Base-by-base conservation (phyloP, 169 alveolate species). In the Plasmodium inui region DNA sequence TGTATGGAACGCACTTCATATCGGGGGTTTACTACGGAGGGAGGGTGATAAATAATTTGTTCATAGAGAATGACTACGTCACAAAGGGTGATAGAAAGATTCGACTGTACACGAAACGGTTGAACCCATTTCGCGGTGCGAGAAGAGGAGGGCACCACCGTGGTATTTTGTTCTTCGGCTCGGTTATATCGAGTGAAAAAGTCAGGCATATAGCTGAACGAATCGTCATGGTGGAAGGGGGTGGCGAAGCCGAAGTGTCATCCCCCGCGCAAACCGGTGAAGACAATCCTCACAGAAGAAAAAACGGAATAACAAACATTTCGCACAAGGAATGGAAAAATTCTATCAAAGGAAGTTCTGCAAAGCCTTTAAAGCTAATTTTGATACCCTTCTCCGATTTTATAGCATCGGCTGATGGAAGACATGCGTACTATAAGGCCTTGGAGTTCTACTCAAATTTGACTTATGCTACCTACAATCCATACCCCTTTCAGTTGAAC, bases 1-100 rank as follows among this genome's bases (percentile, higher is more conserved):
- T 93, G 82, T 96, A 86, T 92, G 98, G 98, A 53, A 97, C 98
- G 2, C 98, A 97, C 83, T 88, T 96, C 67, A 93, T 97, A 28
- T 95, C 97, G 34, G 95, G 93, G 26, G 93, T 95, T 7, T 97
- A 97, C 70, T 96, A 95, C 32, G 98, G 98, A 14, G 98, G 98
- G 10, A 96, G 94, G 72, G 94, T 97, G 82, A 95, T 98, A 39
- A 74, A 96, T 83, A 97, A 96, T 80, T 92, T 97, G 22, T 97
- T 95, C 73, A 72, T 95, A 53, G 92, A 95, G 73, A 72, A 82
- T 91, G 74, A 91, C 73, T 46, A 82, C 34, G 14, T 53, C 3
- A 81, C 37, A 82, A 8, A 61, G 26, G 78, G 53, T 70, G 28
- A 10, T 2, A 14, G 28, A 14, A 81, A 90, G 46, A 82, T 81